Evolutionary conservation across 2,329 filamentous ascomycete species (phyloP), one percentile per base, ranked within the genome.

Genomic region (Cercospora nicotianae): DNA sequence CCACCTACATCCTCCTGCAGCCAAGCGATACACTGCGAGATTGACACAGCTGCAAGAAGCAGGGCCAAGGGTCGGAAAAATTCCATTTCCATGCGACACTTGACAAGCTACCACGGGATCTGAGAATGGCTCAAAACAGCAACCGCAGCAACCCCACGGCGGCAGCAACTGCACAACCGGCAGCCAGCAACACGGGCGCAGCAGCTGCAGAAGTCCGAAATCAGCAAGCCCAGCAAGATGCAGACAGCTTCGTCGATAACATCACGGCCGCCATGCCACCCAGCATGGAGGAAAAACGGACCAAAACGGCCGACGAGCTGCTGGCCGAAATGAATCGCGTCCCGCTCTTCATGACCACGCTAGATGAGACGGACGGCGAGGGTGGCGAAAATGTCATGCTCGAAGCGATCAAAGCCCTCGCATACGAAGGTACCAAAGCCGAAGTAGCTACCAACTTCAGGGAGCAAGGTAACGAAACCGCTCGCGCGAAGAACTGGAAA

Each of bases 341-440:
- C 59, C 95, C 95, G 6, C 86, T 99, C 42, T 99, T 99, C 84
- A 99, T 99, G 95, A 98, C 93, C 31, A 90, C 92, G 73, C 85
- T 97, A 36, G 92, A 87, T 67, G 85, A 87, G 67, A 85, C 85
- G 12, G 71, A 74, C 36, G 85, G 84, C 63, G 85, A 84, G 66
- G 84, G 85, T 69, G 84, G 85, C 66, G 91, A 96, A 71, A 97
- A 97, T 76, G 84, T 90, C 69, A 89, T 91, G 73, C 84, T 97
- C 0, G 93, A 96, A 74, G 96, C 95, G 0, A 85, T 99, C 68
- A 91, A 92, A 77, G 94, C 95, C 0, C 83, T 99, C 45, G 92
- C 93, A 31, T 97, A 97, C 78, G 95, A 99, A 82, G 96, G 95
- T 20, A 94, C 93, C 8, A 89, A 92, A 60, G 85, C 89, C 9